phyloP scores from a whole-genome alignment of 305 asterid genomes.

The Fraxinus sp. region DNA sequence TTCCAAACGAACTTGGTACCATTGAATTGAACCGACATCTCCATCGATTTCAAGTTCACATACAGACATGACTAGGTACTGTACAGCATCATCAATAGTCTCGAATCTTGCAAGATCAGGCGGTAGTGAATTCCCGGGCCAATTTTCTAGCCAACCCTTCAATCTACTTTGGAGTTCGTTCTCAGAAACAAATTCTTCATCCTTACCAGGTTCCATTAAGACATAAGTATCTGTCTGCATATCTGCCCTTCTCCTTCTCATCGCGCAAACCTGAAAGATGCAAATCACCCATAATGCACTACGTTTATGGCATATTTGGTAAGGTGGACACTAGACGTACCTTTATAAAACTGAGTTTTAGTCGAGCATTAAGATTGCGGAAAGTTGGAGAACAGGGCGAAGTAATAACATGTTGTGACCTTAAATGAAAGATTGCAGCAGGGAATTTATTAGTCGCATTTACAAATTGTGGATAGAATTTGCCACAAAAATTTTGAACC shows the following conservation, averaged over 20 bases:
- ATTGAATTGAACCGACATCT: conserved; percentile 81
- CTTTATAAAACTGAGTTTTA: conserved; percentile 1
- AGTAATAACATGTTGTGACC: conserved; percentile 13
- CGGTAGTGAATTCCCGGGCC: conserved; percentile 63
- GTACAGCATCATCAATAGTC: conserved; percentile 61
- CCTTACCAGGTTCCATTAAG: conserved; percentile 72
- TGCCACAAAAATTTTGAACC: conserved; percentile 13
- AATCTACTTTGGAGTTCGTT: conserved; percentile 56
- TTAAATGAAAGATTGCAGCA: conserved; percentile 14
- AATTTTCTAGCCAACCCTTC: conserved; percentile 62
- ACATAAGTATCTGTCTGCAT: conserved; percentile 62
- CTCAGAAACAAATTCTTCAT: conserved; percentile 68
- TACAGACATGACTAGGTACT: conserved; percentile 61
- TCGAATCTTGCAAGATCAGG: conserved; percentile 74
- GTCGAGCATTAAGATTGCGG: conserved; percentile 9
- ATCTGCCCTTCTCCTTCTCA: conserved; percentile 72
- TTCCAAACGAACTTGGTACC: conserved; percentile 86
- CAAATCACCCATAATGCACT: neutral
- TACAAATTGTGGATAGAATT: conserved; percentile 20
- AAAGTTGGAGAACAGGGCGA: neutral
- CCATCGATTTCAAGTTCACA: conserved; percentile 85
- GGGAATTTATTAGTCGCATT: neutral
- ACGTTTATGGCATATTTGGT: neutral
- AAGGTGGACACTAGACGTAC: neutral
- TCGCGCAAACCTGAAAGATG: conserved; percentile 35